These are phyloP conservation scores for Hippophae rhamnoides DNA, from an alignment of 306 rosid species.

Conservation along the genomic window DNA sequence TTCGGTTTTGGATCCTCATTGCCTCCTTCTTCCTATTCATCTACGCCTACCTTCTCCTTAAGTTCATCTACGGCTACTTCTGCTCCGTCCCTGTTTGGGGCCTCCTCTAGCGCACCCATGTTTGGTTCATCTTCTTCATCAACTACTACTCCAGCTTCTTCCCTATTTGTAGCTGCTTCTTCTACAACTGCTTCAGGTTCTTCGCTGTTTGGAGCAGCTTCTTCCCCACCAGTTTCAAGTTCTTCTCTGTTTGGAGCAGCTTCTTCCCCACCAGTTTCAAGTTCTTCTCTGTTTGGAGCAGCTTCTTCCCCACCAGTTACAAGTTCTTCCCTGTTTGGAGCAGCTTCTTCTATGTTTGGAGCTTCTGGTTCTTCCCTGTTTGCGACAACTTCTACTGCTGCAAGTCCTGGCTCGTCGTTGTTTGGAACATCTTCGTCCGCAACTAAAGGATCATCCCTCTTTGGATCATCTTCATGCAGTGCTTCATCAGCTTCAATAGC, in stretches of 20 bases:
- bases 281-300: conserved; percentile 1
- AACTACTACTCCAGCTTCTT: conserved; percentile 1
- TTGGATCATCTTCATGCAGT: conserved; percentile 17
- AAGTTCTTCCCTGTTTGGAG: conserved; percentile 7
- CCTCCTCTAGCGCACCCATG: conserved; percentile 4
- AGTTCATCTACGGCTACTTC: not conserved
- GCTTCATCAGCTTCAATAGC: conserved; percentile 9
- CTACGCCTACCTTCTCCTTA: not conserved
- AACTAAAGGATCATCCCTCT: conserved; percentile 6
- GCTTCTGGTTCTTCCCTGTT: conserved; percentile 3
- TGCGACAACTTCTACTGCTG: conserved; percentile 8
- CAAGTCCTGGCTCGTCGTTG: conserved; percentile 7
- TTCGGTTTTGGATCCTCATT: not conserved
- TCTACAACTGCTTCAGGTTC: conserved; percentile 6
- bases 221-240: not conserved
- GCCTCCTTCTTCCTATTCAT: not conserved
- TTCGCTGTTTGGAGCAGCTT: not conserved
- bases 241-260: conserved; percentile 5
- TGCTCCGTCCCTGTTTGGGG: not conserved
- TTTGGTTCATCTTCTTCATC: not conserved
- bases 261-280: not conserved
- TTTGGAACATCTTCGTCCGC: conserved; percentile 20
- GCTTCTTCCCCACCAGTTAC: conserved; percentile 4
- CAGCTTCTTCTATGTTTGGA: conserved; percentile 5
- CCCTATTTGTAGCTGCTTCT: conserved; percentile 11